Conservation (phyloP, 139 green algal genomes). For the Volvox reticuliferus region DNA sequence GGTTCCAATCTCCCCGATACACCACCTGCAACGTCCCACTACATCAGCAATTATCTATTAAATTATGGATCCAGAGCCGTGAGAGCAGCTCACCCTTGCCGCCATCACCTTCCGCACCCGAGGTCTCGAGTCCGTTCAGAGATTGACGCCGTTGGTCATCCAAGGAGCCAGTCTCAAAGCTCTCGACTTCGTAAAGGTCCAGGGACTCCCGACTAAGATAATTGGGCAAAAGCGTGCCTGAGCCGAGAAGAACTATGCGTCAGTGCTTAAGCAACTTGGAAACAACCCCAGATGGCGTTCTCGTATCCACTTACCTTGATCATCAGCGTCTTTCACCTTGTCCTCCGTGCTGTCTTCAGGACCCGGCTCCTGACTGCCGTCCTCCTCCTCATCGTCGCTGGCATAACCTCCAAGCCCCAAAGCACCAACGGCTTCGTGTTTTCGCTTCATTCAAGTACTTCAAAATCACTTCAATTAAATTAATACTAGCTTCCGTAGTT, state of each 20-base stretch:
- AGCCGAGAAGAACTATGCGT: not conserved
- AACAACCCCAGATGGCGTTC: not conserved
- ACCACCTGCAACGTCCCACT: not conserved
- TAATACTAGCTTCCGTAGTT: no score
- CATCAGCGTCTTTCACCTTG: not conserved
- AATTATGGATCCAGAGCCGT: not conserved
- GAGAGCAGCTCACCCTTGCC: not conserved
- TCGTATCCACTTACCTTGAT: not conserved
- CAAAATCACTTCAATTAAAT: no score
- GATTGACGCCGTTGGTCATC: not conserved
- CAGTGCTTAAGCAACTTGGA: not conserved
- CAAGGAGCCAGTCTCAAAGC: not conserved
- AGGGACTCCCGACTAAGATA: constrained; percentile 18
- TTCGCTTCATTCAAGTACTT: constrained; percentile 10
- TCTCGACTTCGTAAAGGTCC: not conserved
- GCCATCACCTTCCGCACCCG: not conserved
- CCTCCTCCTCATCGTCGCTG: constrained; percentile 36
- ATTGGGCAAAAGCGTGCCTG: constrained; percentile 6
- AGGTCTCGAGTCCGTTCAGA: not conserved
- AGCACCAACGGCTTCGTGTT: constrained; percentile 14
- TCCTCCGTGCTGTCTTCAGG: not conserved
- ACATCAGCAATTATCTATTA: not conserved
- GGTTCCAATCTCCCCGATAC: not conserved
- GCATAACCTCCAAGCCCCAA: constrained; percentile 35
- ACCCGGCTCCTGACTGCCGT: not conserved